Percentiles rank a stretch among this genome's conserved stretches.
phyloP scores from a whole-genome alignment of 116 monocot species.

The Dioscorea cayenensis region DNA sequence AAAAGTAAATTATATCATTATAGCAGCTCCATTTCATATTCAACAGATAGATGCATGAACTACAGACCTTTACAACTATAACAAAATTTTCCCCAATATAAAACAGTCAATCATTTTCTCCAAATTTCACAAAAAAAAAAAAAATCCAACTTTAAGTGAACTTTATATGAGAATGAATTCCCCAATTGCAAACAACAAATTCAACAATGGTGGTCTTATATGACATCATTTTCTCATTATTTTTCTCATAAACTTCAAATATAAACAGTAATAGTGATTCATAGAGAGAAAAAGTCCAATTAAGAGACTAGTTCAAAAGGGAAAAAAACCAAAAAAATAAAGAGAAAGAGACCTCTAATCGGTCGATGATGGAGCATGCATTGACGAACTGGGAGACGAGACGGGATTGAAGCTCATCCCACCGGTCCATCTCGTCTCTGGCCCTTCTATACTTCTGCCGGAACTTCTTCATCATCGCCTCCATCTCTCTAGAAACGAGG shows the following conservation, averaged over 20 bases:
- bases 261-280: neutral
- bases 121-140: no score
- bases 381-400: slow-evolving; percentile 62
- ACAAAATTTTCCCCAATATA: no score
- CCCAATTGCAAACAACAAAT: no score
- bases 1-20: no score
- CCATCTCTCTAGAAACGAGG: slow-evolving; percentile 27
- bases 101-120: no score
- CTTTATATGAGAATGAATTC: no score
- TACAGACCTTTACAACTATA: no score
- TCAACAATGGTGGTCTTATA: no score
- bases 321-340: neutral
- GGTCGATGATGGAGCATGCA: slow-evolving; percentile 54
- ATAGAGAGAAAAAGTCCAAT: neutral
- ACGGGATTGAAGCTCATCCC: slow-evolving; percentile 70
- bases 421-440: slow-evolving; percentile 60
- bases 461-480: slow-evolving; percentile 58
- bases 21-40: no score
- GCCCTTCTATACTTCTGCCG: slow-evolving; percentile 55
- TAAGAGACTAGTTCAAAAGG: neutral
- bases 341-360: slow-evolving; percentile 37
- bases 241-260: slow-evolving; percentile 21
- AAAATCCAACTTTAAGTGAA: no score
- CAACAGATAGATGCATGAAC: no score
- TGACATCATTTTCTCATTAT: no score